A percentile compares a stretch with the other conserved stretches of the same genome.
Evolutionary conservation across 73 alveolate genomes (phyloP).

Genomic region (Paramecium pentaurelia): DNA sequence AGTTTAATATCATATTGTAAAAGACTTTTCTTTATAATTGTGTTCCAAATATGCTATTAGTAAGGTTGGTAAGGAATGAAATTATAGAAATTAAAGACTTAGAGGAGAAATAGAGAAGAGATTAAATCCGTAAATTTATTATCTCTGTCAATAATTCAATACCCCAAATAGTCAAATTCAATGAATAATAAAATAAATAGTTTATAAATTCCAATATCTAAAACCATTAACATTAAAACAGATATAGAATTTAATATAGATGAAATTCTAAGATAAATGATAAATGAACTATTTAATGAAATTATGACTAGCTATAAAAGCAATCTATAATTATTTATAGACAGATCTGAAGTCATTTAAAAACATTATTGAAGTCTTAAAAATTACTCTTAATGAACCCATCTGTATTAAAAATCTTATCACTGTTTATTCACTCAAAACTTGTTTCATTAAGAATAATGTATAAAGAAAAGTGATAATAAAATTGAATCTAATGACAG

Average conservation of each 20-base stretch:
- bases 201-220: not conserved
- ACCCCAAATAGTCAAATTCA: not conserved
- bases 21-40: not conserved
- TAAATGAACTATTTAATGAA: not conserved
- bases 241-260: not conserved
- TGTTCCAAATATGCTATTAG: constrained; percentile 21
- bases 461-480: not conserved
- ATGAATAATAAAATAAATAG: too few relatives aligned
- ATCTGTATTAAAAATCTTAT: not conserved
- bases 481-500: not conserved
- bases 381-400: not conserved
- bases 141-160: not conserved
- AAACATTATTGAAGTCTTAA: not conserved
- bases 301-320: not conserved
- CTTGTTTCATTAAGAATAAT: not conserved
- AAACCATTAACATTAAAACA: not conserved
- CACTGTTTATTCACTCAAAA: not conserved
- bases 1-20: not conserved
- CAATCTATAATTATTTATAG: not conserved
- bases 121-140: not conserved
- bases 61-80: not conserved
- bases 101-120: not conserved
- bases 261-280: not conserved
- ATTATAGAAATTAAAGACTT: not conserved
- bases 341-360: not conserved